Conservation (phyloP, 768 basidiomycete genomes). For the Chiua virens region DNA sequence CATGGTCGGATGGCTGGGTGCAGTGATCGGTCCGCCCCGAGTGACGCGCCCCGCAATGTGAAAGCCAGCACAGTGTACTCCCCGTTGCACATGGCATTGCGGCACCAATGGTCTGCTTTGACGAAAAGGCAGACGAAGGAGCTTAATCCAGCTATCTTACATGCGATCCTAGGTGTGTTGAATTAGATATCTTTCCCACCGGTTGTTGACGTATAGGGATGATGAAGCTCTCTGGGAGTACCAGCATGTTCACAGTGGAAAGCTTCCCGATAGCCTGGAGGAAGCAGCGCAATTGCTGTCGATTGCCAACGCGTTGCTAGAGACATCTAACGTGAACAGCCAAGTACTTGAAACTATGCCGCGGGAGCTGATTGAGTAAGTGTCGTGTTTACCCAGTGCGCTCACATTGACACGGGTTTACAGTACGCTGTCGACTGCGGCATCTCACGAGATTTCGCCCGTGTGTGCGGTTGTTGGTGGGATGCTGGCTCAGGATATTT, state of each 20-base stretch:
- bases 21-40: conserved; percentile 64
- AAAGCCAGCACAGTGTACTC: conserved; percentile 65
- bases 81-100: conserved; percentile 60
- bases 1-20: conserved; percentile 5
- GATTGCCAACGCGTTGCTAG: conserved; percentile 63
- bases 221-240: conserved; percentile 80
- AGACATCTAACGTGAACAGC: conserved; percentile 66
- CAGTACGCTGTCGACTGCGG: conserved; percentile 70
- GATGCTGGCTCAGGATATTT: conserved; percentile 90
- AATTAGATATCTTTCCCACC: not conserved
- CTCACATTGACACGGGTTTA: conserved; percentile 12
- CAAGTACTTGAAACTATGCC: conserved; percentile 61
- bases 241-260: conserved; percentile 55
- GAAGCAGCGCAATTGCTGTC: conserved; percentile 56
- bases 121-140: conserved; percentile 79
- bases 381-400: not conserved
- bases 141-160: conserved; percentile 72
- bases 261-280: conserved; percentile 52
- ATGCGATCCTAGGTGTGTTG: conserved; percentile 66
- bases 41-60: conserved; percentile 57
- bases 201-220: conserved; percentile 12
- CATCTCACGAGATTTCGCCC: conserved; percentile 85
- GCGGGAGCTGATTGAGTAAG: conserved; percentile 60
- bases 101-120: conserved; percentile 66
- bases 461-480: conserved; percentile 95